Evolutionary conservation across 2,329 filamentous ascomycete genomes (phyloP), one percentile per base, ranked within the genome.

Genomic region (Botryosphaeria dothidea): DNA sequence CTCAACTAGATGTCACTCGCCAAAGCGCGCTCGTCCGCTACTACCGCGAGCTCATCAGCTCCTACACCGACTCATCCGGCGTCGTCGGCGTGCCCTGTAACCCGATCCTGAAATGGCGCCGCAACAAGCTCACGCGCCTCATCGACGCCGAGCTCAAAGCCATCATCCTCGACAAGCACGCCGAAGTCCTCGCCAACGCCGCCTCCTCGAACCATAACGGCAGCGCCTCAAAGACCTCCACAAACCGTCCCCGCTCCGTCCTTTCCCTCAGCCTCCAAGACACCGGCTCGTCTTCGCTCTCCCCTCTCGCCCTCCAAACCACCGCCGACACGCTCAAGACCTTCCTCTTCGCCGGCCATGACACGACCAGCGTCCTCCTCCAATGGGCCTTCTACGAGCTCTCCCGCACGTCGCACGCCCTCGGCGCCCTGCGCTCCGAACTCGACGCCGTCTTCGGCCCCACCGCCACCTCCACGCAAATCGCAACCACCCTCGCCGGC

Each of bases 301-400:
- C 64, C 11, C 54, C 64, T 8, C 66, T 63, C 11, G 38, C 62
- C 13, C 46, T 66, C 17, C 64, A 69, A 49, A 48, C 57, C n/a
- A 66, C 65, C 7, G 58, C 65, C 41, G 66, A 68, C 41, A 65
- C 68, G 43, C 48, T 76, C 61, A 71, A 71, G 8, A 61, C 72
- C 0, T 77, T 77, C 65, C 57, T 79, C 4, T 75, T 79, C 58
- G 74, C 72, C 15, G 76, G 76, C 2, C 74, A 77, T 43, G 75
- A 78, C 63, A 73, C 75, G 0, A 77, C 74, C 1, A 69, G 72
- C 15, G 71, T 69, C 48, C 25, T 66, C 7, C 58, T 65, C 9
- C 66, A 69, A 58, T 68, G 67, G 66, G 29, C 63, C 29, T 57
- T 68, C 65, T 69, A 69, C 67, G 46, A 61, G 48, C 66, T 69